Percentiles rank a stretch among this genome's conserved stretches.
phyloP scores from a whole-genome alignment of 2,329 filamentous ascomycete genomes.

The Colletotrichum graminicola region DNA sequence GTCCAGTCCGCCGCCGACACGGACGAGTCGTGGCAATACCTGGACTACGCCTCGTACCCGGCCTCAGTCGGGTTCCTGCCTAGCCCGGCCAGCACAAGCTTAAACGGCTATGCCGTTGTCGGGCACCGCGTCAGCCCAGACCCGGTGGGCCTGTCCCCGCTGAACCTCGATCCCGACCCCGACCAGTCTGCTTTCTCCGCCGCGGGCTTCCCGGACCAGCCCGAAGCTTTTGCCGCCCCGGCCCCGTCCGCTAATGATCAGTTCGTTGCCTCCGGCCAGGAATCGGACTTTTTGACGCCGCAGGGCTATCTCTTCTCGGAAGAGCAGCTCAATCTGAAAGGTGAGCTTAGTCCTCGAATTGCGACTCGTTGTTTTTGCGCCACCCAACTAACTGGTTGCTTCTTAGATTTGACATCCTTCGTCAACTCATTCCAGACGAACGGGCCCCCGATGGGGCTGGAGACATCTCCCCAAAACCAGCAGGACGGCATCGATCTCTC shows the following conservation, averaged over 20 bases:
- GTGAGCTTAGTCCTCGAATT: slow-evolving; percentile 45
- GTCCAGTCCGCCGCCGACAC: slow-evolving; percentile 54
- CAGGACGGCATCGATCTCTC: slow-evolving; percentile 54
- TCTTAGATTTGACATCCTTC: slow-evolving; percentile 42
- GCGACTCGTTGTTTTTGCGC: background rate
- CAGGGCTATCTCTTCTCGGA: slow-evolving; percentile 56
- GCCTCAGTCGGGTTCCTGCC: slow-evolving; percentile 60
- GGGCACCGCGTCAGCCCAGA: slow-evolving; percentile 52
- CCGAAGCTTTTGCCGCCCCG: slow-evolving; percentile 50
- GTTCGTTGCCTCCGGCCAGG: slow-evolving; percentile 48
- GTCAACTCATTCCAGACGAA: slow-evolving; percentile 51
- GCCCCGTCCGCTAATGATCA: slow-evolving; percentile 47
- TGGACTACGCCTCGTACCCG: slow-evolving; percentile 53
- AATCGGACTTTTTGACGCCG: slow-evolving; percentile 52
- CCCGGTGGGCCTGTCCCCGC: slow-evolving; percentile 55
- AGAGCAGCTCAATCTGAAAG: slow-evolving; percentile 50
- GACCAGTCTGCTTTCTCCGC: slow-evolving; percentile 53
- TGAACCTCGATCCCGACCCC: slow-evolving; percentile 57
- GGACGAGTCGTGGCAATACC: slow-evolving; percentile 61
- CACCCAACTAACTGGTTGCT: slow-evolving; percentile 1
- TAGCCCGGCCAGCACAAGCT: slow-evolving; percentile 64
- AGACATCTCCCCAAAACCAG: slow-evolving; percentile 43
- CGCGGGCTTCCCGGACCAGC: slow-evolving; percentile 50
- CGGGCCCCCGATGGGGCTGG: slow-evolving; percentile 45
- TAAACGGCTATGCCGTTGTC: slow-evolving; percentile 64